Base-by-base conservation (phyloP, 352 stramenopile genomes). In the Phytophthora citricola region DNA sequence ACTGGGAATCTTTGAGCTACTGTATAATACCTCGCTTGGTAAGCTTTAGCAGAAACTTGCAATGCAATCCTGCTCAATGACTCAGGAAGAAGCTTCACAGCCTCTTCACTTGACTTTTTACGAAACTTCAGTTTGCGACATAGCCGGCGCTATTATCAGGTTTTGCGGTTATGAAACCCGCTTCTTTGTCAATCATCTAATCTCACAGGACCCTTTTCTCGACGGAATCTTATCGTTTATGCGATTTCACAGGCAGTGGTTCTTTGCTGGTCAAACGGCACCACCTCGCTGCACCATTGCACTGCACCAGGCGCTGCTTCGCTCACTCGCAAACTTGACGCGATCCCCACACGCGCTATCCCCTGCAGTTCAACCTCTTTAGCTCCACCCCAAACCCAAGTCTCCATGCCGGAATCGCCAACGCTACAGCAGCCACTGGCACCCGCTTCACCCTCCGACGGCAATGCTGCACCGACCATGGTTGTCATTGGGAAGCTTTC, bases 401-500 rank as follows among this genome's bases (percentile, higher is more conserved):
- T 11, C 17, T 15, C 27, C 31, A 56, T 56, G 32, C 44, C 32
- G 0, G 32, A 54, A 11, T 56, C 48, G 32, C 11, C 48, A 12
- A 32, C 47, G 47, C 44, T 56, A 24, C 48, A 56, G 32, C 48
- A 56, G 32, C 32, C 48, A 4, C n/a, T 55, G 31, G 20, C 47
- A 15, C 20, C 4, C 8, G 32, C 24, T 20, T 8, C n/a, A 17
- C 14, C 3, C 45, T 14, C 45, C 26, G 26, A 38, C 15, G 17
- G n/a, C 17, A n/a, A 4, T 20, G 29, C 31, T 32, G 32, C 29
- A 10, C 29, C 47, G 4, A 29, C 14, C 29, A 55, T 12, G 10
- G 20, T 20, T 29, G 36, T 40, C 26, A 20, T 74, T 20, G 17
- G n/a, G 11, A 67, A 70, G 27, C 61, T 86, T 3, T 78, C 56